Conservation (phyloP, 495 filamentous ascomycete genomes). For the Aspergillus ellipticus region DNA sequence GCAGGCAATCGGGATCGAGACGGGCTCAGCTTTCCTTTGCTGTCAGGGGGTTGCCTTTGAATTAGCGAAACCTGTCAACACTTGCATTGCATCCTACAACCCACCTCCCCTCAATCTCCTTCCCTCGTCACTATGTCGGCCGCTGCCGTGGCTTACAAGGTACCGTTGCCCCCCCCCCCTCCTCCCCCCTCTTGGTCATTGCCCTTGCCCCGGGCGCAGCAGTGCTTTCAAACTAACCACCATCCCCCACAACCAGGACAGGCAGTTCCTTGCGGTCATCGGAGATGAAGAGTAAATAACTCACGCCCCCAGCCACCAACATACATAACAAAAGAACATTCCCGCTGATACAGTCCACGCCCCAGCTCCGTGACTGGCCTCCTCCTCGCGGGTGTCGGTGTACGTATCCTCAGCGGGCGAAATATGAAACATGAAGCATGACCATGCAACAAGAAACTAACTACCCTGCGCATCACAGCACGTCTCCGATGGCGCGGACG, state of each 20-base stretch:
- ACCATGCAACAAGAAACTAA: constrained; percentile 3
- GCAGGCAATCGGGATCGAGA: neutral
- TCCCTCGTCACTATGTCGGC: constrained; percentile 31
- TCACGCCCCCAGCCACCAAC: too few relatives aligned
- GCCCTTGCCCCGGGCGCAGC: too few relatives aligned
- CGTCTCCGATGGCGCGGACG: constrained; percentile 73
- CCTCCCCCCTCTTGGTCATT: neutral
- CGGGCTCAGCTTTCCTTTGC: constrained; percentile 1
- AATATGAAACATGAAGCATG: neutral
- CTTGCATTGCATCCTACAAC: neutral
- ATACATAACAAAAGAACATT: neutral
- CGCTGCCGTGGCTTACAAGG: constrained; percentile 38
- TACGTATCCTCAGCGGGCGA: constrained; percentile 44
- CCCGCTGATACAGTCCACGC: constrained; percentile 21
- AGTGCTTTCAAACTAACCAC: constrained; percentile 6
- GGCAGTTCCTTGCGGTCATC: constrained; percentile 95
- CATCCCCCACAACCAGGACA: constrained; percentile 54
- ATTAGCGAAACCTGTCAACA: neutral
- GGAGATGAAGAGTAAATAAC: constrained; percentile 86
- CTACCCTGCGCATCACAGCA: constrained; percentile 53
- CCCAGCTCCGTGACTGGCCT: constrained; percentile 93
- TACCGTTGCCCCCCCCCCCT: constrained; percentile 17
- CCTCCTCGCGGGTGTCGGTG: constrained; percentile 90
- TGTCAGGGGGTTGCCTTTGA: neutral
- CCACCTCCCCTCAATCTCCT: neutral